Base-by-base conservation (phyloP, 2,329 filamentous ascomycete species). In the Xylaria sp. region DNA sequence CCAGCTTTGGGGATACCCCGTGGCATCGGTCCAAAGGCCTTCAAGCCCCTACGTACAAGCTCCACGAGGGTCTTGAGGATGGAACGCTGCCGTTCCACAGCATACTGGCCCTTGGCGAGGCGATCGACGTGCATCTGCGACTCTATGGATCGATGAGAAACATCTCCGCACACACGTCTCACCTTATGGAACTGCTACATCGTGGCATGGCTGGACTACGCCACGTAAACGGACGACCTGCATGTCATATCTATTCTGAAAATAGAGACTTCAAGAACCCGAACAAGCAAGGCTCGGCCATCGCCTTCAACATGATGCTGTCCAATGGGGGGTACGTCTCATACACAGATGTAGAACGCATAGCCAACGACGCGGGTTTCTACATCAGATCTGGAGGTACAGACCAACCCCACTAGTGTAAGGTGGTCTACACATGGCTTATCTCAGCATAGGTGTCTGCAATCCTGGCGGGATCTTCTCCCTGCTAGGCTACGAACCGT, bases 81-180 rank as follows among this genome's bases (percentile, higher is more conserved):
- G 90, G 90, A 0, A 92, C 89, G 1, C 78, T 89, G 10, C 87
- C 89, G 1, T 90, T 90, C 72, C 89, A 90, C 74, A 89, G 81
- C 67, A 90, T 91, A 67, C 80, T 91, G 61, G 89, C 89, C 0
- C 80, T 91, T 23, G 85, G 84, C 3, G 83, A 87, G 66, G 88
- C 88, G 2, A 86, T 91, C 34, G 82, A 85, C 41, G 83, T 84
- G 0, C 87, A 91, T 75, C 74, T 78, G 39, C 79, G 82, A 34
- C 76, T 91, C 3, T 91, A 86, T 73, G 84, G 84, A 1, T 85
- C 83, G 4, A 88, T 91, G 83, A 78, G 81, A n/a, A 81, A 82
- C 63, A 83, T 91, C 60, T 89, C 88, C 3, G 79, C 82, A 15
- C 87, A 91, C 75, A 87, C 87, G 2, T 81, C 83, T 12, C 83